phyloP scores from a whole-genome alignment of 371 early-diverging fungal genomes.

The Circinella minor region DNA sequence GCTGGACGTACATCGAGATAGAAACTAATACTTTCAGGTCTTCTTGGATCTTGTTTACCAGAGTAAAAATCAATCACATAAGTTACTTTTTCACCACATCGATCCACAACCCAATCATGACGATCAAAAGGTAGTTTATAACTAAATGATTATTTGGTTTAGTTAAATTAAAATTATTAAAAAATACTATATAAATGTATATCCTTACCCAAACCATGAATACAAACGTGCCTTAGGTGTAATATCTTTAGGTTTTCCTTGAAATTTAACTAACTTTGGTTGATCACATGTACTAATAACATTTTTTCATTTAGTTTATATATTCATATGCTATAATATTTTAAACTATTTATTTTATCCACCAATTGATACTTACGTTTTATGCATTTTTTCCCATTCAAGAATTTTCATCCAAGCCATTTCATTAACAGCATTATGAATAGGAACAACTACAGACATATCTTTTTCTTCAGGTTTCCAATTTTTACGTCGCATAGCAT shows the following conservation, averaged over 20 bases:
- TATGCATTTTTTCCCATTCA: constrained; percentile 82
- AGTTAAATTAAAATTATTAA: background rate
- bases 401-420: constrained; percentile 90
- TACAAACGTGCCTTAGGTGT: constrained; percentile 84
- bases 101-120: constrained; percentile 97
- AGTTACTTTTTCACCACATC: constrained; percentile 89
- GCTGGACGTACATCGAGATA: constrained; percentile 92
- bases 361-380: constrained; percentile 41
- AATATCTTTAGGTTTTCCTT: constrained; percentile 84
- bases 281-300: constrained; percentile 59
- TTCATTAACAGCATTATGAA: constrained; percentile 89
- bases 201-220: constrained; percentile 70
- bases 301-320: no score
- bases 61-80: constrained; percentile 97
- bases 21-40: constrained; percentile 70
- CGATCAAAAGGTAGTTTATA: constrained; percentile 90
- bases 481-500: constrained; percentile 92
- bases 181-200: background rate
- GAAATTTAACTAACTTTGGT: constrained; percentile 82
- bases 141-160: constrained; percentile 22
- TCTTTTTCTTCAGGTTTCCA: constrained; percentile 79
- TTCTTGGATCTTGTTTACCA: constrained; percentile 65
- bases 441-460: constrained; percentile 52
- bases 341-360: constrained; percentile 11
- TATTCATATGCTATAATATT: no score